Evolutionary conservation across 78 protist genomes (phyloP).

Genomic region (Paratrimastix pyriformis): DNA sequence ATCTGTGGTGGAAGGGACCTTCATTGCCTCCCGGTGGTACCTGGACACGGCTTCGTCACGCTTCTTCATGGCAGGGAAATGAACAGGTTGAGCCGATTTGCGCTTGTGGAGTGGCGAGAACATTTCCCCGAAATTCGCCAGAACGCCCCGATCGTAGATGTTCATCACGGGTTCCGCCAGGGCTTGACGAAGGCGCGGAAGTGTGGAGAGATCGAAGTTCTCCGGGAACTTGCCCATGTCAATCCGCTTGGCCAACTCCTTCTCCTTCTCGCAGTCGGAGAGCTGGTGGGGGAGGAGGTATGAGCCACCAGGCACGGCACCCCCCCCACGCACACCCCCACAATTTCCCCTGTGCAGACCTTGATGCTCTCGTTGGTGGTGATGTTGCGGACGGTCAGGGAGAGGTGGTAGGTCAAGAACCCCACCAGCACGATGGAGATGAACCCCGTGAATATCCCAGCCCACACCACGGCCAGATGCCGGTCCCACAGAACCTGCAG

Average conservation of each 20-base stretch:
- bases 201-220: background rate
- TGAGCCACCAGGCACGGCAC: background rate
- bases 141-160: background rate
- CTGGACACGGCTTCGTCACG: no score
- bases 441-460: no score
- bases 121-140: background rate
- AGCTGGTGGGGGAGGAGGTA: slow-evolving; percentile 26
- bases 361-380: slow-evolving; percentile 24
- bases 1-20: no score
- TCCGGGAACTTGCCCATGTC: background rate
- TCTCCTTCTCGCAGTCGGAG: slow-evolving; percentile 22
- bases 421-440: slow-evolving; percentile 3
- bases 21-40: no score
- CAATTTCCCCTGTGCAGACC: background rate
- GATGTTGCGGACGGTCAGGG: background rate
- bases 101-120: background rate
- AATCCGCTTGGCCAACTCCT: background rate
- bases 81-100: no score
- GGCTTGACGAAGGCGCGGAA: background rate
- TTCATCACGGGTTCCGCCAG: background rate
- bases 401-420: slow-evolving; percentile 9
- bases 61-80: no score
- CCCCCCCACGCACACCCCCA: no score
- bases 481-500: no score
- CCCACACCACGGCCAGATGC: no score